Conservation (phyloP, 345 rosid species). For the Gossypium ekmanianum region DNA sequence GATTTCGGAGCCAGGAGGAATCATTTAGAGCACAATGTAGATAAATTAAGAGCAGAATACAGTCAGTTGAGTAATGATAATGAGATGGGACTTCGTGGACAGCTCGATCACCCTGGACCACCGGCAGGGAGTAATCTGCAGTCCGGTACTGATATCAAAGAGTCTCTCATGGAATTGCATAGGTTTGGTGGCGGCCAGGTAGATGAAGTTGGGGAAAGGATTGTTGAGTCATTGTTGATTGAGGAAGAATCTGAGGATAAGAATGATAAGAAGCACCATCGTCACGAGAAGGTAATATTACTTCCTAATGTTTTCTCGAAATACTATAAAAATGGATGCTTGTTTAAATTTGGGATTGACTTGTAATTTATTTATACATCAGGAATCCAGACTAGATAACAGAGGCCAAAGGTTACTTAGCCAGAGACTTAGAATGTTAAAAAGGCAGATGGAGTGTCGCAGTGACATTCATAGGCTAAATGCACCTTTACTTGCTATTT, state of each 20-base stretch:
- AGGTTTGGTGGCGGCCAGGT: slow-evolving; percentile 31
- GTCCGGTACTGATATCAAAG: slow-evolving; percentile 50
- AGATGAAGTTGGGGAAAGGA: slow-evolving; percentile 50
- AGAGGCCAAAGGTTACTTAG: slow-evolving; percentile 64
- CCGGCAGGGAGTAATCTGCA: slow-evolving; percentile 47
- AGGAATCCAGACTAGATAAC: slow-evolving; percentile 77
- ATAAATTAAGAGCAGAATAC: slow-evolving; percentile 25
- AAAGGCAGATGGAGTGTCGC: slow-evolving; percentile 52
- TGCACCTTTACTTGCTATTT: slow-evolving; percentile 58
- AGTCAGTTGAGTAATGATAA: slow-evolving; percentile 27
- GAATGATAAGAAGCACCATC: slow-evolving; percentile 20
- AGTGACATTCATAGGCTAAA: slow-evolving; percentile 59
- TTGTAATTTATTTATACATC: slow-evolving; percentile 28
- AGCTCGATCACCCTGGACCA: slow-evolving; percentile 65
- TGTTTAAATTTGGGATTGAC: slow-evolving; percentile 16
- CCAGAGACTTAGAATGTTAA: slow-evolving; percentile 64
- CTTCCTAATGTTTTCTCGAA: neutral
- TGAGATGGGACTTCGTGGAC: slow-evolving; percentile 40
- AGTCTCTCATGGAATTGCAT: slow-evolving; percentile 35
- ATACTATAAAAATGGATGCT: neutral
- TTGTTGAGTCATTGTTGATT: slow-evolving; percentile 49
- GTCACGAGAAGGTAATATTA: slow-evolving; percentile 28
- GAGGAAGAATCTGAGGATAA: slow-evolving; percentile 40
- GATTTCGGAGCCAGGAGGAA: slow-evolving; percentile 32
- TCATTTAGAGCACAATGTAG: slow-evolving; percentile 32